Evolutionary conservation across 805 yeast genomes (phyloP).

Genomic region (Komagataella mondaviorum): DNA sequence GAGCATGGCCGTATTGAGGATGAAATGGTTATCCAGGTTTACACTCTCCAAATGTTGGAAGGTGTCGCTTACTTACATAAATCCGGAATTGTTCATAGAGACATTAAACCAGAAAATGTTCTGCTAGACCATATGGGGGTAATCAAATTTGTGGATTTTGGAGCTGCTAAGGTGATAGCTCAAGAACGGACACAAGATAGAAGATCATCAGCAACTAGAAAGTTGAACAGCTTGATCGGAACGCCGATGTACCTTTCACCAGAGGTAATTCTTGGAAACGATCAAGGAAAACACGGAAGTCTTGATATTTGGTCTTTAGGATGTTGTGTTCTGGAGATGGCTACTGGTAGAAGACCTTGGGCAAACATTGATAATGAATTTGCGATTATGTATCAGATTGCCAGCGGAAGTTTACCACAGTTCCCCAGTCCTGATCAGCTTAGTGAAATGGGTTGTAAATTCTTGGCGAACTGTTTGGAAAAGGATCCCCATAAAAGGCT

Average conservation of each 20-base stretch:
- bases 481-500: constrained; percentile 74
- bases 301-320: constrained; percentile 95
- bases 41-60: constrained; percentile 84
- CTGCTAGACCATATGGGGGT: constrained; percentile 84
- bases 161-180: constrained; percentile 87
- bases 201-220: constrained; percentile 10
- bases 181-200: constrained; percentile 31
- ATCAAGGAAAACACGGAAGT: constrained; percentile 46
- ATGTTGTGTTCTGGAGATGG: constrained; percentile 93
- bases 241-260: constrained; percentile 99
- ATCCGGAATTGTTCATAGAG: constrained; percentile 92
- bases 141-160: constrained; percentile 92
- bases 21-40: constrained; percentile 83
- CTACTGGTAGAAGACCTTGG: constrained; percentile 96
- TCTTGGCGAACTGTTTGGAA: constrained; percentile 64
- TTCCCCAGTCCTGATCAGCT: constrained; percentile 72
- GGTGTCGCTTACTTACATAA: constrained; percentile 92
- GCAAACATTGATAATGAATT: constrained; percentile 90
- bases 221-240: constrained; percentile 53
- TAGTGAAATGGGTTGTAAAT: constrained; percentile 56
- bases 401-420: constrained; percentile 86
- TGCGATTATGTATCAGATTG: constrained; percentile 98
- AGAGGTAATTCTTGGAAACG: constrained; percentile 76
- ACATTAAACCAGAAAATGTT: constrained; percentile 91
- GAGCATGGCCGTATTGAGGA: constrained; percentile 94